These are phyloP conservation scores for Stentor roeselii DNA, from an alignment of 73 alveolate species.

Conservation along the genomic window DNA sequence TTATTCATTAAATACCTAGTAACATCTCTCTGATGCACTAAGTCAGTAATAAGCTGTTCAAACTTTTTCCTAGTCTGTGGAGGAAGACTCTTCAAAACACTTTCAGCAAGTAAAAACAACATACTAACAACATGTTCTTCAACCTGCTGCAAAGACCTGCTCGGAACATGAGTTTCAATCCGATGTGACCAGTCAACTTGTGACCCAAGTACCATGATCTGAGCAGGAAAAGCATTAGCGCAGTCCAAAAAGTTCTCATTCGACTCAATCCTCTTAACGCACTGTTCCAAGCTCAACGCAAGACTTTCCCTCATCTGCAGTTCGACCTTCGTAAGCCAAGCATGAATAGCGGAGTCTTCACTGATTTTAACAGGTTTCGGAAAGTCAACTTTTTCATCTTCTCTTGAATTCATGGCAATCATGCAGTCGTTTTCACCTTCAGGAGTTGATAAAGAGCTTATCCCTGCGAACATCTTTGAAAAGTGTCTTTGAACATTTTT, in stretches of 20 bases:
- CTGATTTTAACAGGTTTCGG: constrained; percentile 76
- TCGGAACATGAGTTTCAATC: constrained; percentile 77
- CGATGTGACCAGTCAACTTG: constrained; percentile 93
- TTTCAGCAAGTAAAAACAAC: constrained; percentile 78
- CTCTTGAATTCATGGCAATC: constrained; percentile 95
- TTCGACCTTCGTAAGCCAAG: constrained; percentile 97
- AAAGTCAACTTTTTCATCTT: constrained; percentile 97
- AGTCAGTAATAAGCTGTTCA: constrained; percentile 95
- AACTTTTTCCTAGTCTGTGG: constrained; percentile 96
- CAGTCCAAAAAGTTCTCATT: constrained; percentile 78
- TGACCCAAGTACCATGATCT: constrained; percentile 88
- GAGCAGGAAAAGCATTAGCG: constrained; percentile 95
- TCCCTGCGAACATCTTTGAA: constrained; percentile 98
- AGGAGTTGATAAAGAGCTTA: constrained; percentile 55
- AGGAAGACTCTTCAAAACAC: constrained; percentile 92
- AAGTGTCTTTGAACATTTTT: constrained; percentile 97
- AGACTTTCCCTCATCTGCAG: constrained; percentile 89
- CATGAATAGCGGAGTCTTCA: constrained; percentile 98
- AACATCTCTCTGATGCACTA: constrained; percentile 99
- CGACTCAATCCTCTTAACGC: constrained; percentile 73
- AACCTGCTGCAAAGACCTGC: constrained; percentile 77
- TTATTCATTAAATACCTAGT: constrained; percentile 80
- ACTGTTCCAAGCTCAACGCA: constrained; percentile 84
- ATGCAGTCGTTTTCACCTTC: constrained; percentile 74
- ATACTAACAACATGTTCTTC: constrained; percentile 81